These are phyloP conservation scores for Mortierella sp. DNA, from an alignment of 371 early-diverging fungal genomes.

Conservation along the genomic window DNA sequence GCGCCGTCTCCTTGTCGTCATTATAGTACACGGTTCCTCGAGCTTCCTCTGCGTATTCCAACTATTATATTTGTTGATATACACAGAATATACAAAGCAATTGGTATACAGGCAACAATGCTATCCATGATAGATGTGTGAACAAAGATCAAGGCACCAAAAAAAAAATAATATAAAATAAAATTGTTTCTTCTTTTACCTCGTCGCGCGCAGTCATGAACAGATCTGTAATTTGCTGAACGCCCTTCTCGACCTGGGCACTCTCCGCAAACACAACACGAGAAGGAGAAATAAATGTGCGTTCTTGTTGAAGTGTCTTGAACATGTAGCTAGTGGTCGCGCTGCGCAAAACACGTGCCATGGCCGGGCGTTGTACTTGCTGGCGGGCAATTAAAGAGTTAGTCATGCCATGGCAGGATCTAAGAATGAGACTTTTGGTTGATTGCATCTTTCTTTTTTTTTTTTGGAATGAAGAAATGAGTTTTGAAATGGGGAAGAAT, in stretches of 20 bases:
- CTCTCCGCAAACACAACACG: slow-evolving; percentile 8
- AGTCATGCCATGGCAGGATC: slow-evolving; percentile 13
- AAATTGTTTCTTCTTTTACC: slow-evolving; percentile 10
- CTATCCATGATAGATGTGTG: no score
- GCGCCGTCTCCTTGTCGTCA: slow-evolving; percentile 52
- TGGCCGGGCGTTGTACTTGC: neutral
- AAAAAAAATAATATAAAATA: neutral
- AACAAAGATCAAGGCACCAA: neutral
- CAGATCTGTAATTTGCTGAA: slow-evolving; percentile 45
- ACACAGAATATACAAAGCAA: no score
- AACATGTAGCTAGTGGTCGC: neutral
- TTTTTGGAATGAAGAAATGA: no score
- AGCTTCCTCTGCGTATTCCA: slow-evolving; percentile 56
- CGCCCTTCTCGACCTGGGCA: slow-evolving; percentile 41
- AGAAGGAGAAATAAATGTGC: slow-evolving; percentile 30
- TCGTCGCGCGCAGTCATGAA: slow-evolving; percentile 54
- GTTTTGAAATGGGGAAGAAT: neutral
- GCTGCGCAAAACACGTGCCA: neutral
- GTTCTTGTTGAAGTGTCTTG: neutral
- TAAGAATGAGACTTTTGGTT: slow-evolving; percentile 5
- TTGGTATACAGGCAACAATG: no score
- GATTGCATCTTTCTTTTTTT: slow-evolving; percentile 12
- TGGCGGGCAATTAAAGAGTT: neutral
- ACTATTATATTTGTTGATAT: slow-evolving; percentile 19
- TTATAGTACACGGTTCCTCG: slow-evolving; percentile 54